Evolutionary conservation across 1,139 yeast species (phyloP), one percentile per base, ranked within the genome.

Genomic region (Yamadazyma jaroonii): DNA sequence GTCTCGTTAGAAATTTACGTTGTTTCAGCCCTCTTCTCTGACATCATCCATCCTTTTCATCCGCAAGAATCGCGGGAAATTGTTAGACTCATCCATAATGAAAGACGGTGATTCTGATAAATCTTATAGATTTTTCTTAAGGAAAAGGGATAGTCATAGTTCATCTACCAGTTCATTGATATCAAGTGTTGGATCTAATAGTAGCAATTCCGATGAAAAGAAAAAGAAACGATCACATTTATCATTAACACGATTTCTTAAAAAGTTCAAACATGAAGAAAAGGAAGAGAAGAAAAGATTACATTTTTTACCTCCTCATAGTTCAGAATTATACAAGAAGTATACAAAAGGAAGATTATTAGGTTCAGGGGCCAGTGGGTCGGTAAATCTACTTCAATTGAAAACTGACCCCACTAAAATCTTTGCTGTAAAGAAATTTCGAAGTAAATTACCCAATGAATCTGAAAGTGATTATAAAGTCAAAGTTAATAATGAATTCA

Each of bases 361-460:
- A 13, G 94, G 94, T 5, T 74, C 84, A 37, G 94, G 94, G 20
- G 90, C 92, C 6, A 81, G 86, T 30, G 92, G 94, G 0, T 77
- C 85, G 3, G 94, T 84, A 11, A 73, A 77, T 39, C 67, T 81
- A 34, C 77, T 81, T 4, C 67, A 72, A 17, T 62, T 76, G 31
- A 63, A 63, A 24, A 53, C 65, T 1, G 77, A 77, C 48, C 72
- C 77, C 2, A 41, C 42, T 20, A 65, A 69, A 45, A 54, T 80
- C 3, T 82, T 66, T 56, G 94, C 94, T 0, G 80, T 84, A 32
- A 84, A 84, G 57, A 79, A 81, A 53, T 83, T 84, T 50, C 64
- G 87, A 49, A 57, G 77, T 11, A 75, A 73, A 53, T 61, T 70
- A 35, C 63, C 70, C 3, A 64, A 67, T 31, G 88, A 82, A 51